Base-by-base conservation (phyloP, 1,139 yeast species). In the Scheffersomyces parashehatae region DNA sequence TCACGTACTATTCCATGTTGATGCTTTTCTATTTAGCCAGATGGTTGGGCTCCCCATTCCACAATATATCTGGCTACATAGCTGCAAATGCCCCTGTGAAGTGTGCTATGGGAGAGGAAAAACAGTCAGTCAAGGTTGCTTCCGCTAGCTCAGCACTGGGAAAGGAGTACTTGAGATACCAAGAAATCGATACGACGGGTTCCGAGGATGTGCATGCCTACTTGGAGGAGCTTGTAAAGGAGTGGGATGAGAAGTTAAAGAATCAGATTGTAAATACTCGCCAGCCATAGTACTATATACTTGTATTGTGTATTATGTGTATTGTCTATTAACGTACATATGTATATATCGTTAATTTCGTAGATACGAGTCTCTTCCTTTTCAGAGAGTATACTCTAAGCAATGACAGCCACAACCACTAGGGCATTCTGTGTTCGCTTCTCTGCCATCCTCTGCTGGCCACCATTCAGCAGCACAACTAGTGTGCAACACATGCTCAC, bases 391-490 rank as follows among this genome's bases (percentile, higher is more conserved):
- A 39, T 46, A 39, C 6, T 46, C 46, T 40, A 83, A 62, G 63
- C 97, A 89, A 8, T 62, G 54, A 58, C 98, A 91, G 0, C 97
- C 97, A 67, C 98, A 91, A 0, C 97, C 98, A 46, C 89, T 80
- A 0, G 96, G 85, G 63, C 98, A 91, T 54, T 85, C 89, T 36
- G 55, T 55, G 28, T 35, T 52, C 29, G 56, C 64, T n/a, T 65
- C 67, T 20, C 26, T 20, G 3, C 71, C 73, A 0, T 62, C 67
- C 12, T 65, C 67, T 4, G 44, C 41, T 11, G 57, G 40, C 91
- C 96, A 90, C 98, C 98, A 91, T 43, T 76, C 77, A 11, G 74
- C 65, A 0, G 96, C 95, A 68, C 98, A 91, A 30, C 74, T 71
- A 1, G 88, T 78, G 59, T 91, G 98, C 52, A 86, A 59, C 1